These are phyloP conservation scores for Daedaleopsis sinensis DNA, from an alignment of 768 basidiomycete genomes.

Conservation along the genomic window DNA sequence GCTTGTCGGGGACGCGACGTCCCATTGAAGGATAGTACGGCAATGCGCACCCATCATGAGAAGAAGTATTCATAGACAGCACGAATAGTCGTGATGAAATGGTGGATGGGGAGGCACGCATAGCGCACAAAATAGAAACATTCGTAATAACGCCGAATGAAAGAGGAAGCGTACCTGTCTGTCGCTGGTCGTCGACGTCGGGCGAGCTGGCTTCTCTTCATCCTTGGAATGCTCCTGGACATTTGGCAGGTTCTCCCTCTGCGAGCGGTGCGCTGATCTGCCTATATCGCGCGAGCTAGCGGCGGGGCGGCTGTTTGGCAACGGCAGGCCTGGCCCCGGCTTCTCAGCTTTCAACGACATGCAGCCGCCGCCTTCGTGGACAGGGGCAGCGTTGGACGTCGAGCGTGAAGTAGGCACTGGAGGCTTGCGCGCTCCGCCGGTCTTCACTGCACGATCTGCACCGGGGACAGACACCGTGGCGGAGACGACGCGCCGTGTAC, in stretches of 20 bases:
- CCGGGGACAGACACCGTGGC: slow-evolving; percentile 10
- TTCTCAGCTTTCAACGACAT: neutral
- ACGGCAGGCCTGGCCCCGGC: neutral
- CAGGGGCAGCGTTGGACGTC: slow-evolving; percentile 8
- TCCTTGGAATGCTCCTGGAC: slow-evolving; percentile 12
- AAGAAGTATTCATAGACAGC: neutral
- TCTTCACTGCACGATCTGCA: slow-evolving; percentile 15
- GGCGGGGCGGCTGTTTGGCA: slow-evolving; percentile 1
- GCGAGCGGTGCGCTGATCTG: slow-evolving; percentile 23
- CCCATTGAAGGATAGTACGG: neutral
- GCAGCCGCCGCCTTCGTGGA: neutral
- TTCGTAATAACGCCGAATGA: slow-evolving; percentile 3
- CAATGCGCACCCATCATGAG: slow-evolving; percentile 8
- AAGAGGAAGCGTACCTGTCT: slow-evolving; percentile 18
- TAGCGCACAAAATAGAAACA: neutral
- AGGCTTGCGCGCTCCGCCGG: slow-evolving; percentile 7
- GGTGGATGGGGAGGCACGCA: neutral
- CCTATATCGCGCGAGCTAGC: slow-evolving; percentile 9
- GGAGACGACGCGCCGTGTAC: slow-evolving; percentile 14
- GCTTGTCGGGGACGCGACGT: neutral
- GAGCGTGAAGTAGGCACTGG: slow-evolving; percentile 5
- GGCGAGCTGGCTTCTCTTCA: slow-evolving; percentile 7
- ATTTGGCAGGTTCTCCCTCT: slow-evolving; percentile 14
- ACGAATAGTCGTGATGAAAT: too few species aligned
- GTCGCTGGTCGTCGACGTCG: slow-evolving; percentile 4